Conservation (phyloP, 2,329 filamentous ascomycete genomes). For the Exophiala mesophila region DNA sequence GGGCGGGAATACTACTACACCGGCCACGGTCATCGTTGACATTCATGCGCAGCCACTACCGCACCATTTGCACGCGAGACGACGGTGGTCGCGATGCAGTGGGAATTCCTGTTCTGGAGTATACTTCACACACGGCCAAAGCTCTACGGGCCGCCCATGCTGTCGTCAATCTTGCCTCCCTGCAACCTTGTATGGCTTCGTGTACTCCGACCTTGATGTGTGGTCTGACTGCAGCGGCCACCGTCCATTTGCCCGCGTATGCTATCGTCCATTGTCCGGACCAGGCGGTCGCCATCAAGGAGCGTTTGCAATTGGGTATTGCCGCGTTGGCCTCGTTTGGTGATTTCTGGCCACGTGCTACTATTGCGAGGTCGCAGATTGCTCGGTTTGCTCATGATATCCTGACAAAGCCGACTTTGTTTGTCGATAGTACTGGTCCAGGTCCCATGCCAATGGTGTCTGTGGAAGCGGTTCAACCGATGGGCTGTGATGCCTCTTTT, state of each 20-base stretch:
- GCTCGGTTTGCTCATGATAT: slow-evolving; percentile 25
- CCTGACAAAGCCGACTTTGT: slow-evolving; percentile 16
- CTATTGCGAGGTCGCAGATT: slow-evolving; percentile 28
- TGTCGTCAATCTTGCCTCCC: slow-evolving; percentile 68
- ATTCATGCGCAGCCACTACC: slow-evolving; percentile 49
- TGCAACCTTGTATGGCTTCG: slow-evolving; percentile 53
- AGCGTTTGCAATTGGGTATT: slow-evolving; percentile 30
- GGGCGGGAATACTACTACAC: slow-evolving; percentile 66
- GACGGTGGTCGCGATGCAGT: too few species aligned
- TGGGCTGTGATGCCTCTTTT: slow-evolving; percentile 18
- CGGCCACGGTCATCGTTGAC: slow-evolving; percentile 74
- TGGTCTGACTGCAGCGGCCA: slow-evolving; percentile 70
- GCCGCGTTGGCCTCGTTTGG: slow-evolving; percentile 30
- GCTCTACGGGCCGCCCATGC: slow-evolving; percentile 73
- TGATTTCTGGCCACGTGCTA: slow-evolving; percentile 31
- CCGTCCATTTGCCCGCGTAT: slow-evolving; percentile 79
- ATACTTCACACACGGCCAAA: slow-evolving; percentile 49
- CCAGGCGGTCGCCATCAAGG: slow-evolving; percentile 27
- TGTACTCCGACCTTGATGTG: slow-evolving; percentile 85
- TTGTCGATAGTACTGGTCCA: slow-evolving; percentile 12
- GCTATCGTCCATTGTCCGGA: slow-evolving; percentile 46
- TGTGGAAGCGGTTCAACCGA: slow-evolving; percentile 8
- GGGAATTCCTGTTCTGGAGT: slow-evolving; percentile 24
- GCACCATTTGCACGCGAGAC: slow-evolving; percentile 63
- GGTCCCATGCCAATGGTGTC: slow-evolving; percentile 8